Evolutionary conservation across 1,284 basidiomycete genomes (phyloP).

Genomic region (Cerioporus squamosus): DNA sequence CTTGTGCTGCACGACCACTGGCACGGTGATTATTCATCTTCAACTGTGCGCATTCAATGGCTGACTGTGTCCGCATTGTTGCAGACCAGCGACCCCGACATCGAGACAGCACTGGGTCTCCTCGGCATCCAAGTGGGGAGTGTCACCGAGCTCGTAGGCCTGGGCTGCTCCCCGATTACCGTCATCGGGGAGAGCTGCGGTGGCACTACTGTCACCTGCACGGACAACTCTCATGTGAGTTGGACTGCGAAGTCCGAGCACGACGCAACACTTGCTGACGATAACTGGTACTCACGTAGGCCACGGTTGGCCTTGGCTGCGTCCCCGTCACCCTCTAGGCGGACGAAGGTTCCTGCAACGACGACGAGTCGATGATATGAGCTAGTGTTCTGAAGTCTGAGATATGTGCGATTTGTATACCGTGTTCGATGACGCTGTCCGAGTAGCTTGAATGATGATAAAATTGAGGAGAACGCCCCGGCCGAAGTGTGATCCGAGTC

Average conservation of each 20-base stretch:
- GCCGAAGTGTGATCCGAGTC: too few relatives aligned
- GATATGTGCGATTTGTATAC: too few relatives aligned
- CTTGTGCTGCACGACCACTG: neutral
- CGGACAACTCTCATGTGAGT: neutral
- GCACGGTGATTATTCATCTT: neutral
- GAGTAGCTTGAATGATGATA: too few relatives aligned
- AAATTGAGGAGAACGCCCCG: too few relatives aligned
- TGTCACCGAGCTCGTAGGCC: neutral
- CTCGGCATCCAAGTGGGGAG: neutral
- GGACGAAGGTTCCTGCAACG: neutral
- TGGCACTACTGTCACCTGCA: neutral
- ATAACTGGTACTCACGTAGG: neutral
- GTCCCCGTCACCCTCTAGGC: slow-evolving; percentile 1
- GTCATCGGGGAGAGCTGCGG: neutral
- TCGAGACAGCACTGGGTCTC: neutral
- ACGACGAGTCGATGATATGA: too few relatives aligned
- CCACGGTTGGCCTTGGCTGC: slow-evolving; percentile 5
- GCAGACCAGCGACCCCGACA: neutral
- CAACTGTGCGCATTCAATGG: neutral
- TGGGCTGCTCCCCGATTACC: neutral
- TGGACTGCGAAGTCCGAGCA: neutral
- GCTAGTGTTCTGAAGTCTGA: too few relatives aligned
- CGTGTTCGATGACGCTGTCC: too few relatives aligned
- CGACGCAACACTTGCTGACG: neutral
- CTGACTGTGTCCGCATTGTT: too few relatives aligned